These are phyloP conservation scores for Pythium brassicae DNA, from an alignment of 352 stramenopile genomes.

Conservation along the genomic window DNA sequence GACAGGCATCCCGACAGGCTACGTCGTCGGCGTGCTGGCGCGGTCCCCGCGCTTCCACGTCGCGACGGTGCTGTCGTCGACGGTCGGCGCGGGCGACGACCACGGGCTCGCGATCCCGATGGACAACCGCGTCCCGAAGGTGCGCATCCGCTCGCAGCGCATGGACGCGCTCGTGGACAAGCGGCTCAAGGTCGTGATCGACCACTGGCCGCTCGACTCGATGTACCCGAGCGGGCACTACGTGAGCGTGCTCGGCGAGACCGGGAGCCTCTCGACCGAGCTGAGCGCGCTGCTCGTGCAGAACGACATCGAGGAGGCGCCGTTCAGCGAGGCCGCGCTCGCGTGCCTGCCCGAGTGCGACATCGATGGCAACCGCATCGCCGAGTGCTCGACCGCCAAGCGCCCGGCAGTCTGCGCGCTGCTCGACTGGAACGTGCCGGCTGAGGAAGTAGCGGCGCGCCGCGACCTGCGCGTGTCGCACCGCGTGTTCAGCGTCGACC, in stretches of 20 bases:
- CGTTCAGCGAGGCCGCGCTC: constrained; percentile 83
- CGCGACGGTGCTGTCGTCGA: constrained; percentile 68
- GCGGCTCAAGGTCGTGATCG: constrained; percentile 78
- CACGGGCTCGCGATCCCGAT: constrained; percentile 76
- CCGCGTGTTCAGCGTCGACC: constrained; percentile 88
- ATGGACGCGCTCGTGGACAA: constrained; percentile 74
- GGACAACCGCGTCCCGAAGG: constrained; percentile 74
- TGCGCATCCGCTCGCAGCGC: constrained; percentile 75
- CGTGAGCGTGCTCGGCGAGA: constrained; percentile 58
- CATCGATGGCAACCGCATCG: constrained; percentile 56
- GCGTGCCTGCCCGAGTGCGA: constrained; percentile 78
- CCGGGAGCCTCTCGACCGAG: constrained; percentile 68
- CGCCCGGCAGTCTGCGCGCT: constrained; percentile 43
- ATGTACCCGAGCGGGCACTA: constrained; percentile 82
- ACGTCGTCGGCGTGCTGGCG: constrained; percentile 85
- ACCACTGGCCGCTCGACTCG: constrained; percentile 72
- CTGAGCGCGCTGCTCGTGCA: constrained; percentile 78
- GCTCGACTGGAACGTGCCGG: constrained; percentile 65
- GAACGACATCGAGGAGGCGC: constrained; percentile 76
- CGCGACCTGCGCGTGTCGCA: constrained; percentile 69
- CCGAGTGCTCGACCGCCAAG: constrained; percentile 76
- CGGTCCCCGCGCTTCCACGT: constrained; percentile 63
- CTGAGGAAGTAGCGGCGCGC: constrained; percentile 39
- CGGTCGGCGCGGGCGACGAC: constrained; percentile 55
- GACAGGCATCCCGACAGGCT: constrained; percentile 54